Base-by-base conservation (phyloP, 2,329 filamentous ascomycete species). In the Colletotrichum agaves region DNA sequence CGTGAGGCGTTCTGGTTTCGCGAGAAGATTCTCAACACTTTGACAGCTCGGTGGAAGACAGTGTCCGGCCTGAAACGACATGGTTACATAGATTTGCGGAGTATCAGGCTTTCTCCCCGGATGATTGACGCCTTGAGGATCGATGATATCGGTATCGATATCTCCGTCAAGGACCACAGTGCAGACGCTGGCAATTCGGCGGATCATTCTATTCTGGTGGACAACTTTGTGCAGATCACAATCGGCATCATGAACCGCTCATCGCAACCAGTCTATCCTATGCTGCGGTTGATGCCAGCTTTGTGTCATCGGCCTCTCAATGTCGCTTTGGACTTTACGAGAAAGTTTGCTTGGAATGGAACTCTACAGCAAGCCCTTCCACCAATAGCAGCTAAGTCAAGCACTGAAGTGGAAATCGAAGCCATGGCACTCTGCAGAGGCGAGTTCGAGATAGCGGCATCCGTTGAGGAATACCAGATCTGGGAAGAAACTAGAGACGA, bases 1-100 rank as follows among this genome's bases (percentile, higher is more conserved):
- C 86, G 94, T 58, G 93, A 97, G 79, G 89, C 90, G 0, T 98
- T 98, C 77, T 98, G 94, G 94, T 97, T 93, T 77, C 88, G 94
- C 15, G 92, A 97, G 77, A 89, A 88, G 74, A 85, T 98, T 2
- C 85, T 98, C 3, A 90, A 91, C 67, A 83, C 84, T 46, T 80
- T 97, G 10, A 85, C 84, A 27, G 93, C 91, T 0, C 87, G 84
- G 0, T 98, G 94, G 94, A 87, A 83, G 62, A 88, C 88, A 0
- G 82, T 72, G 1, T 82, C 83, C 1, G 81, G 82, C 2, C 81
- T 83, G 0, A 77, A 80, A 50, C 85, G 91, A 43, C 80, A 82
- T 50, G 94, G 94, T 3, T 83, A 83, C 1, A 86, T 98, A 58
- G 93, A 97, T 75, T 81, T 97, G 4, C 89, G 94, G 46, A 89